These are phyloP conservation scores for Daldinia concentrica DNA, from an alignment of 495 filamentous ascomycete species.

Conservation along the genomic window DNA sequence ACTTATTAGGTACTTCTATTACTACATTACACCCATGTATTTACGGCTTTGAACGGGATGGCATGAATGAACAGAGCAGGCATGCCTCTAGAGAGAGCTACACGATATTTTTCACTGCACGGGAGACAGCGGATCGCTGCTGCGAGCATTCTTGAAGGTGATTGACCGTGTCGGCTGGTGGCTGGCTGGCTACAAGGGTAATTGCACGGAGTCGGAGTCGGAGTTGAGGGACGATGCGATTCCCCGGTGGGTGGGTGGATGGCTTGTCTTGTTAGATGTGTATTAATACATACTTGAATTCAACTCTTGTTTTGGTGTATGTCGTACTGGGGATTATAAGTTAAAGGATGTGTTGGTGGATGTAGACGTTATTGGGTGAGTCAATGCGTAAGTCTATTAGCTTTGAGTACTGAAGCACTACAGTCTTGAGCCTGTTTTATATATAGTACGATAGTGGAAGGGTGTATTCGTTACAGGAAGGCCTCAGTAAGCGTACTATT, in stretches of 20 bases:
- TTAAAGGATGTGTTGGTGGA: too few relatives aligned
- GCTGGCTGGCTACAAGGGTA: constrained; percentile 5
- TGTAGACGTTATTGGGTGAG: too few relatives aligned
- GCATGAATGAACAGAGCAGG: constrained; percentile 13
- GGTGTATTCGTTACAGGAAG: too few relatives aligned
- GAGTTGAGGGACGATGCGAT: constrained; percentile 16
- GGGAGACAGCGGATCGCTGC: not conserved
- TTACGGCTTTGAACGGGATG: constrained; percentile 7
- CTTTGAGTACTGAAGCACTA: too few relatives aligned
- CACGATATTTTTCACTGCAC: not conserved
- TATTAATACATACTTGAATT: constrained; percentile 11
- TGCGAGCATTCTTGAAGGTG: not conserved
- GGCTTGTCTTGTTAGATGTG: not conserved
- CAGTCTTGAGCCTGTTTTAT: too few relatives aligned
- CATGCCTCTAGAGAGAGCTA: constrained; percentile 13
- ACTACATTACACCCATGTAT: constrained; percentile 2
- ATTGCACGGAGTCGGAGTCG: constrained; percentile 14
- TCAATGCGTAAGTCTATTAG: too few relatives aligned
- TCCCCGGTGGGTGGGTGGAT: constrained; percentile 3
- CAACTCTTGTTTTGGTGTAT: not conserved
- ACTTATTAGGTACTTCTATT: not conserved
- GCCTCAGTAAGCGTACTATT: too few relatives aligned
- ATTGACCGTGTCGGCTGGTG: not conserved
- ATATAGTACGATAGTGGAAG: not conserved
- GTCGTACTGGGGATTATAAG: not conserved